Base-by-base conservation (phyloP, 345 rosid genomes). In the Salix brachista region DNA sequence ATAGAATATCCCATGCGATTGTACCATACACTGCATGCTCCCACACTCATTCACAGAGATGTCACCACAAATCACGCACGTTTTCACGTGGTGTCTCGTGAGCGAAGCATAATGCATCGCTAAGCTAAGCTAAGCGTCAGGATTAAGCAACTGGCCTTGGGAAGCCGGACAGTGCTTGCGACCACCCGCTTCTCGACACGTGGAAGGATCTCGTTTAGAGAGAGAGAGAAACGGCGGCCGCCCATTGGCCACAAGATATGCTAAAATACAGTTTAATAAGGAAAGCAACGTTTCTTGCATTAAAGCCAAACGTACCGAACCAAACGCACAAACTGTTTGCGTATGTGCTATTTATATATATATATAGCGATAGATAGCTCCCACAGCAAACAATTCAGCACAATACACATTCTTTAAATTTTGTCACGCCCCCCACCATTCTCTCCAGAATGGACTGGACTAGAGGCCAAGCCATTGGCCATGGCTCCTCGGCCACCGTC, bases 401-500 rank as follows among this genome's bases (percentile, higher is more conserved):
- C 60, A 41, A 70, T 19, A 11, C 65, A 30, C 41, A 73, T 13
- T 8, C 71, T 37, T 8, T 30, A 19, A 14, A 37, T 9, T 18
- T 77, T 46, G 69, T 28, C 44, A 28, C 66, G 6, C 7, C 39
- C 62, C 18, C 37, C 32, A 14, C 61, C 16, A 37, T 34, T n/a
- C 48, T 48, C 17, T 50, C 37, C 70, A 32, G 71, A 64, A 89
- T 90, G 94, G 70, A 77, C 30, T 90, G 94, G 94, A 87, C 80
- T 28, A 69, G 94, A 62, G 90, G 92, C 19, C 77, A 23, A 41
- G 80, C 61, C 68, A 65, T 90, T 52, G 94, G 92, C 74, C 88
- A 72, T 4, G 92, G 94, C 72, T 86, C 92, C n/a, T 71, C 80
- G 0, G 88, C 92, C 77, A 70, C 86, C 66, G 94, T 90, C 71